Conservation (phyloP, 1,284 basidiomycete species). For the Cryptococcus sp. region DNA sequence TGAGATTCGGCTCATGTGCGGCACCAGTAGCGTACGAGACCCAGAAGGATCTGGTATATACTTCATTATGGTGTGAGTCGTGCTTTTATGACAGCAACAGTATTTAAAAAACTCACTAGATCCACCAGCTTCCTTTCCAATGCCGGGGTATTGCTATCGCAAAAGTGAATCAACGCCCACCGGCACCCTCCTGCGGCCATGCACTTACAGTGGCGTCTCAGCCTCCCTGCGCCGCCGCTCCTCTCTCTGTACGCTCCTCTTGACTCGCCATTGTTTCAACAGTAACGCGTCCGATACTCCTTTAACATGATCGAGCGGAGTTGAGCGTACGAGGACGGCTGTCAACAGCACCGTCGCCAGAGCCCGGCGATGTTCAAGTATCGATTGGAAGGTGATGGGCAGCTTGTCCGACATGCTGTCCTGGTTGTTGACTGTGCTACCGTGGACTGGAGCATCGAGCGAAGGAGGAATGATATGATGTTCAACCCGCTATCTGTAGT, state of each 20-base stretch:
- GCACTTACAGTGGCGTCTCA: slow-evolving; percentile 49
- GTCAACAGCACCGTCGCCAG: slow-evolving; percentile 22
- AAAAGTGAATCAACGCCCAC: not conserved
- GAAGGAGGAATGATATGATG: no score
- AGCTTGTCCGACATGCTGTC: slow-evolving; percentile 1
- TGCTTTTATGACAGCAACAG: not conserved
- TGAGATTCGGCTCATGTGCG: slow-evolving; percentile 64
- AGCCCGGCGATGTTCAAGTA: slow-evolving; percentile 18
- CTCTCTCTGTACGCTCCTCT: slow-evolving; percentile 21
- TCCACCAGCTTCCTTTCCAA: slow-evolving; percentile 54
- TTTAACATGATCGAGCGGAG: slow-evolving; percentile 7
- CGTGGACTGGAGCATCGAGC: not conserved
- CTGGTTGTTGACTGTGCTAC: not conserved
- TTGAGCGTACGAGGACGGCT: slow-evolving; percentile 28
- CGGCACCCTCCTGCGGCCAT: not conserved
- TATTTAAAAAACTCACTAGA: slow-evolving; percentile 31
- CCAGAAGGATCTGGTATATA: slow-evolving; percentile 55
- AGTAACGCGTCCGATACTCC: slow-evolving; percentile 15
- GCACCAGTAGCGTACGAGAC: slow-evolving; percentile 66
- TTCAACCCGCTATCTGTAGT: no score
- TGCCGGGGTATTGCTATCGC: slow-evolving; percentile 47
- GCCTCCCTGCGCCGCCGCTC: slow-evolving; percentile 38
- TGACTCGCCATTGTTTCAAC: slow-evolving; percentile 36
- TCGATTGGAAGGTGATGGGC: not conserved
- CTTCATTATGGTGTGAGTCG: slow-evolving; percentile 18